Percentiles rank a stretch among this genome's conserved stretches.
These are phyloP conservation scores for Cutaneotrichosporon curvatum DNA, from an alignment of 1,284 basidiomycete genomes.

Conservation along the genomic window DNA sequence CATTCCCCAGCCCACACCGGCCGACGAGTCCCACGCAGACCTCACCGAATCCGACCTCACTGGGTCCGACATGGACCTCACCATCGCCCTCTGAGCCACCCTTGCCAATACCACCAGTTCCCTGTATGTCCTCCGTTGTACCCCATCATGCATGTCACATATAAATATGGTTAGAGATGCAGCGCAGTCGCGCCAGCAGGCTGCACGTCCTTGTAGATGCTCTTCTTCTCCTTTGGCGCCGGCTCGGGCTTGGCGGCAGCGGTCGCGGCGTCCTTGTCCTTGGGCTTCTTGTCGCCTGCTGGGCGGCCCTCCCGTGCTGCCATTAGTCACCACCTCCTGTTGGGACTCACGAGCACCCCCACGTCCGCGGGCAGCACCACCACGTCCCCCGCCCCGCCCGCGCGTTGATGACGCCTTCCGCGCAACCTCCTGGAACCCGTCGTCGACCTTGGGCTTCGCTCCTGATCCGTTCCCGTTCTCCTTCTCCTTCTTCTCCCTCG, in stretches of 20 bases:
- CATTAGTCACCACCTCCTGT: neutral
- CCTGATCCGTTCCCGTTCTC: neutral
- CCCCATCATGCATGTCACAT: neutral
- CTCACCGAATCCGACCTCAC: too few relatives aligned
- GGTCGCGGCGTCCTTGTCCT: slow-evolving; percentile 1
- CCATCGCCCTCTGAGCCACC: too few relatives aligned
- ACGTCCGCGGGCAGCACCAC: slow-evolving; percentile 5
- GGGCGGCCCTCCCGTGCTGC: slow-evolving; percentile 12
- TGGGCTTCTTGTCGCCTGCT: slow-evolving; percentile 1
- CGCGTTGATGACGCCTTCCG: slow-evolving; percentile 4
- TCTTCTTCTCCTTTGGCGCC: slow-evolving; percentile 19
- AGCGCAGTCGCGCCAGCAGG: slow-evolving; percentile 11
- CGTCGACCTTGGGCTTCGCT: neutral
- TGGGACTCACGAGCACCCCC: slow-evolving; percentile 11
- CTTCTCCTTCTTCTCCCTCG: slow-evolving; percentile 1
- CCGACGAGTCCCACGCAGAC: too few relatives aligned
- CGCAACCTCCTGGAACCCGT: neutral
- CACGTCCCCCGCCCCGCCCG: slow-evolving; percentile 13
- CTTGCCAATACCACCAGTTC: too few relatives aligned
- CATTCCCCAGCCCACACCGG: too few relatives aligned
- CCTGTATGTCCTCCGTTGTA: too few relatives aligned
- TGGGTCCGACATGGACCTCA: too few relatives aligned
- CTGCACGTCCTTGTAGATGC: slow-evolving; percentile 24
- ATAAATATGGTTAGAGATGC: slow-evolving; percentile 6
- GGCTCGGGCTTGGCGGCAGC: neutral